These are phyloP conservation scores for Sporothrix pallida DNA, from an alignment of 2,329 filamentous ascomycete genomes.

Conservation along the genomic window DNA sequence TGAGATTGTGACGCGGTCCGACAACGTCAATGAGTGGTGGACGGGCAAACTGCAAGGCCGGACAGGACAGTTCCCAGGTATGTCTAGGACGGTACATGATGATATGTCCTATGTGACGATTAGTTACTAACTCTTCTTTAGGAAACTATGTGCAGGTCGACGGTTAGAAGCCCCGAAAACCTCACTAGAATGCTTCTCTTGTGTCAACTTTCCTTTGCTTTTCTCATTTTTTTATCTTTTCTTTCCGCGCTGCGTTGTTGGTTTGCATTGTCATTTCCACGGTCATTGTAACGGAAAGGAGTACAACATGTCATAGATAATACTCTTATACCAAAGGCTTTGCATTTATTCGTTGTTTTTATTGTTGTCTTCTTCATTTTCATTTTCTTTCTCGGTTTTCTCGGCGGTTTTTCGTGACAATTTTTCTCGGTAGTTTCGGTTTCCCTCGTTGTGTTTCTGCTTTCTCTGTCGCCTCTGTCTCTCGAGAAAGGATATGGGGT, in stretches of 20 bases:
- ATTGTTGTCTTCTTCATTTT: neutral
- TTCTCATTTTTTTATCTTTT: neutral
- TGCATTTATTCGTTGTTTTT: neutral
- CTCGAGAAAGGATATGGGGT: neutral
- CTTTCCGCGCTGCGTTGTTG: neutral
- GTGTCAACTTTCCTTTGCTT: neutral
- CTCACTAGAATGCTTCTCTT: neutral
- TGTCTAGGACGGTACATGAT: conserved; percentile 42
- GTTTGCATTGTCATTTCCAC: conserved; percentile 16
- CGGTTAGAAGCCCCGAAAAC: conserved; percentile 12
- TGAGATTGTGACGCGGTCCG: conserved; percentile 82
- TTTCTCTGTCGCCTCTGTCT: neutral
- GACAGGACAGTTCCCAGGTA: conserved; percentile 94
- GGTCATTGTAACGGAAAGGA: conserved; percentile 6
- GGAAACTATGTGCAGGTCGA: conserved; percentile 33
- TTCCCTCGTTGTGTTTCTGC: neutral
- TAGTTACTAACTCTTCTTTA: neutral
- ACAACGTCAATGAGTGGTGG: conserved; percentile 98
- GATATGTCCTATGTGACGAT: neutral
- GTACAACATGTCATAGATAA: conserved; percentile 31
- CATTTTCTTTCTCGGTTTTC: neutral
- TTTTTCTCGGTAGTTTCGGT: neutral
- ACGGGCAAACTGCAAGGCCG: conserved; percentile 78
- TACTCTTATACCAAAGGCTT: conserved; percentile 27
- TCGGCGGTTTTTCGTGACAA: neutral